Percentiles rank a stretch among this genome's conserved stretches.
phyloP scores from a whole-genome alignment of 805 yeast genomes.

The Sugiyamaella lignohabitans region DNA sequence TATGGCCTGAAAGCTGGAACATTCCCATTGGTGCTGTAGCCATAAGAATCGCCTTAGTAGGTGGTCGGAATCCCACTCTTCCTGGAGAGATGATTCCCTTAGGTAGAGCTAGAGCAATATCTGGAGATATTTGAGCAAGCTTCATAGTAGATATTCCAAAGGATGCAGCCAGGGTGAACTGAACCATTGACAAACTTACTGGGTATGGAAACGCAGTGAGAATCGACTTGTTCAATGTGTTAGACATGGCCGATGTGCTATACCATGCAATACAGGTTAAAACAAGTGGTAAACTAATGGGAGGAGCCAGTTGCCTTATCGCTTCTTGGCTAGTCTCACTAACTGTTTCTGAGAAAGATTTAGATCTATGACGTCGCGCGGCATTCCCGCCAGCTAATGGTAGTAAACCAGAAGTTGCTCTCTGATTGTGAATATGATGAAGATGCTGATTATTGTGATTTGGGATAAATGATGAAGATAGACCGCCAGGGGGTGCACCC shows the following conservation, averaged over 20 bases:
- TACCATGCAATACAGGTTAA: constrained; percentile 73
- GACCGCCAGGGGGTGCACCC: neutral
- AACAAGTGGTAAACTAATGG: constrained; percentile 40
- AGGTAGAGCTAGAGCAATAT: constrained; percentile 32
- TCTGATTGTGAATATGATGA: neutral
- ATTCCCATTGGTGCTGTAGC: constrained; percentile 86
- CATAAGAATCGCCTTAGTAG: constrained; percentile 25
- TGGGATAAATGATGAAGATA: neutral
- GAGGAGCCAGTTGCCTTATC: constrained; percentile 36
- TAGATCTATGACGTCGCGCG: constrained; percentile 11
- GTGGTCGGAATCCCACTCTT: constrained; percentile 23
- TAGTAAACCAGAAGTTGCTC: neutral
- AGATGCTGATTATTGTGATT: neutral
- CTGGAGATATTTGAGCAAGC: constrained; percentile 31
- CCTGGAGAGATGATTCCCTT: constrained; percentile 29
- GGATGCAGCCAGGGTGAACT: constrained; percentile 65
- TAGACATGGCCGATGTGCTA: constrained; percentile 67
- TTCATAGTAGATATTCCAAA: constrained; percentile 47
- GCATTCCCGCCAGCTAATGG: neutral
- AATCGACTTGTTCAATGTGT: constrained; percentile 74
- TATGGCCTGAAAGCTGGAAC: constrained; percentile 89
- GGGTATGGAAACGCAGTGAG: constrained; percentile 68
- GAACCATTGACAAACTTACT: constrained; percentile 82
- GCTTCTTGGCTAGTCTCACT: constrained; percentile 29
- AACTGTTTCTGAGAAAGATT: constrained; percentile 18